Evolutionary conservation across 2,329 filamentous ascomycete genomes (phyloP).

Genomic region (Cercospora brassicicola): DNA sequence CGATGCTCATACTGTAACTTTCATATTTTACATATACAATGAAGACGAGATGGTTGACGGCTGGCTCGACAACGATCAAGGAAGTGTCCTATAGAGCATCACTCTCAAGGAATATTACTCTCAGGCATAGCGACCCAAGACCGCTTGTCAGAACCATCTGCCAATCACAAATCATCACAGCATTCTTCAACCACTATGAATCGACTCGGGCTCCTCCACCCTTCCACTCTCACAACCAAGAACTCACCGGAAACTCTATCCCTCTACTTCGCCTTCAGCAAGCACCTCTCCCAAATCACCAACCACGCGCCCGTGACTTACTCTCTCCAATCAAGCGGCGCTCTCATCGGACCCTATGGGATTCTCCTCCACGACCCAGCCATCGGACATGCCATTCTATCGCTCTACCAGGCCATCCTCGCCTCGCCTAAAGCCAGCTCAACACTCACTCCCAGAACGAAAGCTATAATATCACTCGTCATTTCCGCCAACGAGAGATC

Average conservation of each 20-base stretch:
- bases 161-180: background rate
- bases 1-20: background rate
- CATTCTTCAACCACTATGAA: conserved; percentile 7
- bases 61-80: background rate
- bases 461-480: conserved; percentile 19
- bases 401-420: conserved; percentile 9
- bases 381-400: conserved; percentile 15
- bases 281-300: background rate
- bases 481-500: conserved; percentile 13
- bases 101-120: background rate
- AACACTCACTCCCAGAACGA: conserved; percentile 1
- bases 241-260: conserved; percentile 19
- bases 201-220: conserved; percentile 22
- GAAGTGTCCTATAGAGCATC: background rate
- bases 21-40: background rate
- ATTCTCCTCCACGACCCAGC: conserved; percentile 18
- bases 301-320: conserved; percentile 16
- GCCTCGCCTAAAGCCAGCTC: conserved; percentile 7
- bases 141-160: background rate
- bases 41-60: background rate
- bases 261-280: conserved; percentile 19
- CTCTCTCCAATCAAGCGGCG: conserved; percentile 14
- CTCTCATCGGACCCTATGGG: conserved; percentile 19
- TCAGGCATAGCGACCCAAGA: too few relatives aligned
- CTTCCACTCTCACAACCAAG: conserved; percentile 20